Percentiles rank a stretch among this genome's conserved stretches.
Evolutionary conservation across 2,329 filamentous ascomycete genomes (phyloP).

Genomic region (Penicillium italicum): DNA sequence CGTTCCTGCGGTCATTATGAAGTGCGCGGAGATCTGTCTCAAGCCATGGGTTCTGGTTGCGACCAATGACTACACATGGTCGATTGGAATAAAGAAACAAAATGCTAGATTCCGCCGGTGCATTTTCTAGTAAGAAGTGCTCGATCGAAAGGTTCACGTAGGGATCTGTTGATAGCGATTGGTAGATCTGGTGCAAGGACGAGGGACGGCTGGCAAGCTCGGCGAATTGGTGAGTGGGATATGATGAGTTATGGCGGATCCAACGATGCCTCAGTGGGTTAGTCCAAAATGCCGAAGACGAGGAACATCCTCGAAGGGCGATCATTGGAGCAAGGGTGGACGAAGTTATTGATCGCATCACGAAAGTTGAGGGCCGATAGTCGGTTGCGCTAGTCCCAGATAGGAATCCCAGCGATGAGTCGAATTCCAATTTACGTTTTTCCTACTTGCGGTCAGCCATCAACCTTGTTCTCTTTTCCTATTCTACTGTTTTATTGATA

Average conservation of each 20-base stretch:
- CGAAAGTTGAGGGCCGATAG: constrained; percentile 19
- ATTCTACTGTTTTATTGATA: constrained; percentile 4
- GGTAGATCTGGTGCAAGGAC: constrained; percentile 61
- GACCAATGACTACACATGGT: constrained; percentile 84
- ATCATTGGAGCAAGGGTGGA: constrained; percentile 26
- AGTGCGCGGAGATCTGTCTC: constrained; percentile 74
- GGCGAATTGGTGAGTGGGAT: constrained; percentile 30
- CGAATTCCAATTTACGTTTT: constrained; percentile 14
- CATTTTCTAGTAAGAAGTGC: constrained; percentile 77
- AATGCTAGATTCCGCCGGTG: constrained; percentile 67
- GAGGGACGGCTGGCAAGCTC: constrained; percentile 34
- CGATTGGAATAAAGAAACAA: constrained; percentile 86
- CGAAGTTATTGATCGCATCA: neutral
- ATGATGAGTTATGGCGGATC: constrained; percentile 32
- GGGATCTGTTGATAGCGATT: constrained; percentile 67
- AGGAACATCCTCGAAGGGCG: constrained; percentile 8
- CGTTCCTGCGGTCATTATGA: constrained; percentile 35
- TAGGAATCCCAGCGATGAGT: constrained; percentile 24
- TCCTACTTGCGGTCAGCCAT: neutral
- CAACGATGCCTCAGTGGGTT: constrained; percentile 2
- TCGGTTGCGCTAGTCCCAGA: constrained; percentile 28
- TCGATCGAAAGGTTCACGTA: constrained; percentile 92
- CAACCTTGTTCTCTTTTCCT: neutral
- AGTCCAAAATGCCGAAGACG: constrained; percentile 6
- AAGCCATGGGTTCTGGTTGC: constrained; percentile 97